These are phyloP conservation scores for Carpinus fangiana DNA, from an alignment of 306 rosid species.

Conservation along the genomic window DNA sequence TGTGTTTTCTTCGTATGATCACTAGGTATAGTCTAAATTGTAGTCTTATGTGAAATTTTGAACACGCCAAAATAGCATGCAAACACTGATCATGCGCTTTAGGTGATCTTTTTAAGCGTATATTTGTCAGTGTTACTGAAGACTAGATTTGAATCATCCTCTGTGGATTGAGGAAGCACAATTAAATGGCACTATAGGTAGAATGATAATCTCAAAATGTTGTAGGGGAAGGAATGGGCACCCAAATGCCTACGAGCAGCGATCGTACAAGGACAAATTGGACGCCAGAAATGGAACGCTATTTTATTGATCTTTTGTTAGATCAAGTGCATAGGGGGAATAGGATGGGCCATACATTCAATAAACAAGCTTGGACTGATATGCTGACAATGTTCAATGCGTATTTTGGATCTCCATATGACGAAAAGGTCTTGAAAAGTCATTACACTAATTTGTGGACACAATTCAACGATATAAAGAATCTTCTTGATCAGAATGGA, in stretches of 20 bases:
- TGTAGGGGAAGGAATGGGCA: constrained; percentile 35
- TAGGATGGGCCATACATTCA: constrained; percentile 58
- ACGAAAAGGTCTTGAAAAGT: constrained; percentile 48
- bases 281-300: constrained; percentile 48
- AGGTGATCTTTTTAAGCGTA: background rate
- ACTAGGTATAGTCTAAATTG: background rate
- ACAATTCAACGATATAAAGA: constrained; percentile 49
- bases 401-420: constrained; percentile 42
- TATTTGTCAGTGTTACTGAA: background rate
- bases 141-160: background rate
- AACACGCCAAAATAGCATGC: background rate
- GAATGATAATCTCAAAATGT: background rate
- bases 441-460: constrained; percentile 47
- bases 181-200: background rate
- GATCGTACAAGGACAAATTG: constrained; percentile 47
- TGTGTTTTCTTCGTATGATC: background rate
- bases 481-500: constrained; percentile 51
- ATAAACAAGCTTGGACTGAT: constrained; percentile 61
- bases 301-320: constrained; percentile 47
- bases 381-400: constrained; percentile 49
- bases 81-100: background rate
- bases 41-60: background rate
- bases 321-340: constrained; percentile 59
- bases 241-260: constrained; percentile 30
- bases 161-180: background rate